phyloP scores from a whole-genome alignment of 257 asterid genomes.

The Solanum acaule region DNA sequence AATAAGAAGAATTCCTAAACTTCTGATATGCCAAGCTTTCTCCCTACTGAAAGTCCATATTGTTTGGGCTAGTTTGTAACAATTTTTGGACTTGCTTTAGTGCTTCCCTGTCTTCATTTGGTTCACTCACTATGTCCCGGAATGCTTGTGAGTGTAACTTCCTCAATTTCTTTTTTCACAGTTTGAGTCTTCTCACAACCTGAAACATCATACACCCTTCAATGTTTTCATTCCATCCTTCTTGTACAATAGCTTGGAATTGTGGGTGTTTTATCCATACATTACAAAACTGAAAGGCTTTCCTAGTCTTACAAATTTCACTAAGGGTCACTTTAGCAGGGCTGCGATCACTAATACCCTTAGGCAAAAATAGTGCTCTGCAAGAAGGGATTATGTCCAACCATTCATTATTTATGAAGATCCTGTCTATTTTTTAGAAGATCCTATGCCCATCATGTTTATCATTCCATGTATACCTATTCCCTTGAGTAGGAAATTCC shows the following conservation, averaged over 20 bases:
- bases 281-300: too few species aligned
- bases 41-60: too few species aligned
- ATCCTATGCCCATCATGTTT: background rate
- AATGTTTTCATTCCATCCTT: background rate
- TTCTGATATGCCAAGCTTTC: too few species aligned
- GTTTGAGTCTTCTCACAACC: background rate
- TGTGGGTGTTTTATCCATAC: background rate
- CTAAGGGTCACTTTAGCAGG: background rate
- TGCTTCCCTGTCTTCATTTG: background rate
- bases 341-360: background rate
- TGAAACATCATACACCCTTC: background rate
- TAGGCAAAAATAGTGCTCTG: background rate
- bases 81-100: background rate
- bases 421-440: too few species aligned
- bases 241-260: background rate
- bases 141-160: background rate
- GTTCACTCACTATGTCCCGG: background rate
- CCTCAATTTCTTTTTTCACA: too few species aligned
- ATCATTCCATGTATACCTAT: background rate
- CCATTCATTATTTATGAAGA: background rate
- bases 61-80: background rate
- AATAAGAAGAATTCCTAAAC: too few species aligned
- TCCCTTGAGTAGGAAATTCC: background rate
- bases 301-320: background rate
- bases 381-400: background rate